Percentiles rank a stretch among this genome's conserved stretches.
phyloP scores from a whole-genome alignment of 257 asterid genomes.

The Cynanchum wilfordii region DNA sequence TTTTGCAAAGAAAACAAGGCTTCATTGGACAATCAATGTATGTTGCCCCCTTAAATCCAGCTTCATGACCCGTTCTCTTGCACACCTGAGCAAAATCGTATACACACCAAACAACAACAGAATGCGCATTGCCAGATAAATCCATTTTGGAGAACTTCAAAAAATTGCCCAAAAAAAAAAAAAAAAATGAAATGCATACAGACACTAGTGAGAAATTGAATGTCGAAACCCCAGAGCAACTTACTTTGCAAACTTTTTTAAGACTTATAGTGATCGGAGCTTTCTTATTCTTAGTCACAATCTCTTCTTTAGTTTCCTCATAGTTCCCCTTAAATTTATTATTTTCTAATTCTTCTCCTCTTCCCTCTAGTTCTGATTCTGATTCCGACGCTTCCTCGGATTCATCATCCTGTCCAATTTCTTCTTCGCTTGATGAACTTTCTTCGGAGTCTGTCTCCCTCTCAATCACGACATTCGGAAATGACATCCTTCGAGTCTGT shows the following conservation, averaged over 20 bases:
- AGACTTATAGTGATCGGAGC: conserved; percentile 69
- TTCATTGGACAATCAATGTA: conserved; percentile 98
- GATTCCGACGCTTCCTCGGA: conserved; percentile 13
- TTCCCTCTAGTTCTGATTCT: conserved; percentile 16
- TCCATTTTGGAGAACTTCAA: neutral
- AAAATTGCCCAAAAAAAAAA: neutral
- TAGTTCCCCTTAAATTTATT: conserved; percentile 27
- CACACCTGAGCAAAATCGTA: conserved; percentile 52
- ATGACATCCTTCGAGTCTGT: conserved; percentile 50
- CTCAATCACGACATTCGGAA: conserved; percentile 68
- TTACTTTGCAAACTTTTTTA: conserved; percentile 87
- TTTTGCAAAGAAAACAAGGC: conserved; percentile 95
- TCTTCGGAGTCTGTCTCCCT: conserved; percentile 72
- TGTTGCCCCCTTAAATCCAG: conserved; percentile 94
- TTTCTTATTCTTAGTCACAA: conserved; percentile 37
- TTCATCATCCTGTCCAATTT: conserved; percentile 12
- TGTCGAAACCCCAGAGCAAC: neutral
- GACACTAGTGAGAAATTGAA: neutral
- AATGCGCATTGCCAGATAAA: neutral
- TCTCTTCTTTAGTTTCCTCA: conserved; percentile 27
- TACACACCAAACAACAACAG: neutral
- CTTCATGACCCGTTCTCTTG: conserved; percentile 92
- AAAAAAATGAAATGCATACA: neutral
- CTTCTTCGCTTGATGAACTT: conserved; percentile 48
- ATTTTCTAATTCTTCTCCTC: conserved; percentile 19